These are phyloP conservation scores for Leucaena leucocephala DNA, from an alignment of 306 rosid genomes.

Conservation along the genomic window DNA sequence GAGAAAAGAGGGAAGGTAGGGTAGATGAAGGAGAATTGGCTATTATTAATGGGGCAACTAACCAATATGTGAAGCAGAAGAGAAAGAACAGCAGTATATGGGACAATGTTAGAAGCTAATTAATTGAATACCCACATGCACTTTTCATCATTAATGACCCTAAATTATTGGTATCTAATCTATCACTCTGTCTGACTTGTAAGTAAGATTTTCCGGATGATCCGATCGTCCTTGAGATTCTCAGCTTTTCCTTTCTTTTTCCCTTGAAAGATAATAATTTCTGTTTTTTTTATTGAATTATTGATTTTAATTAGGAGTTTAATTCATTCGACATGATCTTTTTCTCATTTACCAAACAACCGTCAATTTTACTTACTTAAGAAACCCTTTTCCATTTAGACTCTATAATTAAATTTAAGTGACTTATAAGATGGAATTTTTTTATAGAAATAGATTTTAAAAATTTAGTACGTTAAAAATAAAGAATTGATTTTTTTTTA, in stretches of 20 bases:
- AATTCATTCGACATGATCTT: too few species aligned
- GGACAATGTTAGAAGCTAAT: not conserved
- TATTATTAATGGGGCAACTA: not conserved
- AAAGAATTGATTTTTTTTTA: too few species aligned
- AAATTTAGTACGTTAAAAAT: too few species aligned
- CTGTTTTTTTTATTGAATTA: too few species aligned
- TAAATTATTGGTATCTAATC: not conserved
- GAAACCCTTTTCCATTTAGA: too few species aligned
- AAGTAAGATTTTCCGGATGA: not conserved
- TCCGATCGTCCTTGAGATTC: not conserved
- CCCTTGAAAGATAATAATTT: too few species aligned
- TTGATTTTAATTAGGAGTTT: too few species aligned
- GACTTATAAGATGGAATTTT: too few species aligned
- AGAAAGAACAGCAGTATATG: not conserved
- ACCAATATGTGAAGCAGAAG: not conserved
- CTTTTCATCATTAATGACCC: constrained; percentile 12
- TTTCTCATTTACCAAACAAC: too few species aligned
- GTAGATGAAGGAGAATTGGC: constrained; percentile 32
- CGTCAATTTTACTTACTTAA: too few species aligned
- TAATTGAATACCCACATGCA: constrained; percentile 32
- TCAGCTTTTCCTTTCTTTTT: not conserved
- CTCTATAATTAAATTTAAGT: too few species aligned
- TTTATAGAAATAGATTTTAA: too few species aligned
- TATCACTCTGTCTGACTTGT: not conserved
- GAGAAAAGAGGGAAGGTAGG: constrained; percentile 29